Percentiles rank a stretch among this genome's conserved stretches.
These are phyloP conservation scores for Phytophthora boehmeriae DNA, from an alignment of 352 stramenopile genomes.

Conservation along the genomic window DNA sequence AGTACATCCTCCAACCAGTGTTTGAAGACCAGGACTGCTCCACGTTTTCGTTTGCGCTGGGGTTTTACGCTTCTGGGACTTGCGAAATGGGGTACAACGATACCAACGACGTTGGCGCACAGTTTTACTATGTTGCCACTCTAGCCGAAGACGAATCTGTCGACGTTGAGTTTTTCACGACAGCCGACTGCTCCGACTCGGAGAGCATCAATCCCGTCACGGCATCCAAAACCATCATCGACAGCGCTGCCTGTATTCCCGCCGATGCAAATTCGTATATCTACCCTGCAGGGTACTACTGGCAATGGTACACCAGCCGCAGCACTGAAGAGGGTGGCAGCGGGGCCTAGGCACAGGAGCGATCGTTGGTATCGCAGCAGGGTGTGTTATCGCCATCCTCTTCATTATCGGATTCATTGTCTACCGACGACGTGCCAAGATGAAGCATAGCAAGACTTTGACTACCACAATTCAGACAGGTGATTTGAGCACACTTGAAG, in stretches of 20 bases:
- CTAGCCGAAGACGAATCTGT: not conserved
- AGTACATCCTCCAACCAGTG: not conserved
- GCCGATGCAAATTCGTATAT: not conserved
- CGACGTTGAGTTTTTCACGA: not conserved
- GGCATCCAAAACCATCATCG: not conserved
- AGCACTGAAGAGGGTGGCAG: not conserved
- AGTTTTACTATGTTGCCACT: not conserved
- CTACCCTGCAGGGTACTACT: not conserved
- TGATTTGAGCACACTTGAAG: not conserved
- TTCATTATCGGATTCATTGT: not conserved
- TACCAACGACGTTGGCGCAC: not conserved
- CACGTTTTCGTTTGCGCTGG: not conserved
- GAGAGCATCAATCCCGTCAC: not conserved
- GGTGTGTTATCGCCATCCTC: not conserved
- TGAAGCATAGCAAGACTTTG: not conserved
- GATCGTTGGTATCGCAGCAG: not conserved
- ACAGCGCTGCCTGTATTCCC: not conserved
- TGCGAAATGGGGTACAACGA: not conserved
- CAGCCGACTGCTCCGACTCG: not conserved
- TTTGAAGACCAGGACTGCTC: not conserved
- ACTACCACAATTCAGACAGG: not conserved
- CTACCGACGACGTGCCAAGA: not conserved
- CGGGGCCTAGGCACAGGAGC: constrained; percentile 2
- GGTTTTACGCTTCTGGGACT: not conserved
- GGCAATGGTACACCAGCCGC: constrained; percentile 2